Evolutionary conservation across 306 rosid species (phyloP).

Genomic region (Luffa aegyptiaca): DNA sequence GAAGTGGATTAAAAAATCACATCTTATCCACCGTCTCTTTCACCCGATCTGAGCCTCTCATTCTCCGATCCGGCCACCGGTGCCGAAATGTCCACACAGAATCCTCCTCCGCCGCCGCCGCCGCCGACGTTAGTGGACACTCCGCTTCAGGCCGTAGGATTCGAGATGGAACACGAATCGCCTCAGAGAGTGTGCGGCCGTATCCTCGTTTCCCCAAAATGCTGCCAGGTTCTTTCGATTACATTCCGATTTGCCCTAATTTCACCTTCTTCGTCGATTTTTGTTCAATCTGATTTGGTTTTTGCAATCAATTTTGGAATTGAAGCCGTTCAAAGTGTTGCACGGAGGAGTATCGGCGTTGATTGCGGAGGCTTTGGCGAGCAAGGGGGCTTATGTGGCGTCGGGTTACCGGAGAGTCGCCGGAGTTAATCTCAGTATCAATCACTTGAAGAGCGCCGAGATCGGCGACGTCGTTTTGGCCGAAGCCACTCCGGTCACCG

Average conservation of each 20-base stretch:
- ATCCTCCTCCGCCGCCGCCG: slow-evolving; percentile 1
- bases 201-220: slow-evolving; percentile 44
- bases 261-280: background rate
- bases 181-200: slow-evolving; percentile 51
- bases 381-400: slow-evolving; percentile 61
- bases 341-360: slow-evolving; percentile 95
- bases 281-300: background rate
- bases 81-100: background rate
- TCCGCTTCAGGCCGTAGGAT: slow-evolving; percentile 54
- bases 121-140: slow-evolving; percentile 24
- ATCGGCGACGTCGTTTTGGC: slow-evolving; percentile 57
- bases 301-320: background rate
- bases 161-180: slow-evolving; percentile 37
- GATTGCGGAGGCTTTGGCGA: slow-evolving; percentile 70
- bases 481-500: slow-evolving; percentile 52
- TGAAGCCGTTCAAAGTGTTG: slow-evolving; percentile 80
- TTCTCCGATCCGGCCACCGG: background rate
- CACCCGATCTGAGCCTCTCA: background rate
- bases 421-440: slow-evolving; percentile 76
- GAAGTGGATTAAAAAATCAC: too few relatives aligned
- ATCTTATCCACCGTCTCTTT: too few relatives aligned
- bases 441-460: slow-evolving; percentile 64
- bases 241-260: background rate
- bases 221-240: slow-evolving; percentile 11
- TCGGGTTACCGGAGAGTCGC: slow-evolving; percentile 70